These are phyloP conservation scores for Cylindrodendrum hubeiense DNA, from an alignment of 2,329 filamentous ascomycete species.

Conservation along the genomic window DNA sequence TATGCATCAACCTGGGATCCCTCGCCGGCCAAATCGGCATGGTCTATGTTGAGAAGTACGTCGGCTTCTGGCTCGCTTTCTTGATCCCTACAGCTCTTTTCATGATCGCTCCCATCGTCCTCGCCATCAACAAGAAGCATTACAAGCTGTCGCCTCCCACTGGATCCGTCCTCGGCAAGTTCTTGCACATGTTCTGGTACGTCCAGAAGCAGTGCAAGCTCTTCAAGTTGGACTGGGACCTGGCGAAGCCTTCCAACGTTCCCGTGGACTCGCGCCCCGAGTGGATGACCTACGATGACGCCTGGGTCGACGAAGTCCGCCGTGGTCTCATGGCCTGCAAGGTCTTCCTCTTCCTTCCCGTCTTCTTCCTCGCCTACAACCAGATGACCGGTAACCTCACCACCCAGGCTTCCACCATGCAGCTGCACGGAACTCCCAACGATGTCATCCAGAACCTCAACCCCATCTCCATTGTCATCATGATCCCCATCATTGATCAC, in stretches of 20 bases:
- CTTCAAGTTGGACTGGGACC: slow-evolving; percentile 76
- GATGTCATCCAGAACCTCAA: slow-evolving; percentile 83
- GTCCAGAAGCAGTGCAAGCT: slow-evolving; percentile 75
- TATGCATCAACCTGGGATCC: slow-evolving; percentile 74
- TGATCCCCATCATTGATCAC: slow-evolving; percentile 78
- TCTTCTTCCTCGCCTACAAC: slow-evolving; percentile 71
- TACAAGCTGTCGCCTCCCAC: slow-evolving; percentile 76
- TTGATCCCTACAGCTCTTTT: slow-evolving; percentile 76
- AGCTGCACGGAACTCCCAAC: slow-evolving; percentile 79
- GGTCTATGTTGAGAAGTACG: slow-evolving; percentile 81
- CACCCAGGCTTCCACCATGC: slow-evolving; percentile 75
- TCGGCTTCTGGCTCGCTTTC: slow-evolving; percentile 81
- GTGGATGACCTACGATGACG: slow-evolving; percentile 88
- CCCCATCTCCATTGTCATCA: slow-evolving; percentile 79
- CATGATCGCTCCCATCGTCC: slow-evolving; percentile 70
- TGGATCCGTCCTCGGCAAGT: slow-evolving; percentile 78
- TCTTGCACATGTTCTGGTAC: slow-evolving; percentile 69
- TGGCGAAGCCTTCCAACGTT: slow-evolving; percentile 75
- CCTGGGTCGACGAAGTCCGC: slow-evolving; percentile 83
- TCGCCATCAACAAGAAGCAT: slow-evolving; percentile 69
- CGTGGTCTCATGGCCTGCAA: slow-evolving; percentile 78
- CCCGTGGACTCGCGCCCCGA: slow-evolving; percentile 65
- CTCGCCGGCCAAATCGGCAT: slow-evolving; percentile 70
- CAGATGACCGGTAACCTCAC: slow-evolving; percentile 72
- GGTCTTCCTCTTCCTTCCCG: slow-evolving; percentile 78